Conservation (phyloP, 192 early-diverging fungal genomes). For the Geranomyces variabilis region DNA sequence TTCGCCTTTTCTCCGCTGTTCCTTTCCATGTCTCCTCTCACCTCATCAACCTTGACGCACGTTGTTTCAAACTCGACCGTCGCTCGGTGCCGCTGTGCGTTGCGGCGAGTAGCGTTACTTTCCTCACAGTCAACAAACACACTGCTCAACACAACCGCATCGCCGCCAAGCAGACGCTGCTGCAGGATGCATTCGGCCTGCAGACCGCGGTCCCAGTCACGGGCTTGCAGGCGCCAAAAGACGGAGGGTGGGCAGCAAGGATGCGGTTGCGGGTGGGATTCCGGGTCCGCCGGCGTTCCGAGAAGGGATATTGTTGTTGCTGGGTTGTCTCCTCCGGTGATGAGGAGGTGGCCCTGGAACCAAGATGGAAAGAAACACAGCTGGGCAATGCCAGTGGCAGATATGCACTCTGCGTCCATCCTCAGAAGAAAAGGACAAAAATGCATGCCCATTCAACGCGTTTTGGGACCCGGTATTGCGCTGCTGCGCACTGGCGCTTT, state of each 20-base stretch:
- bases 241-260: constrained; percentile 23
- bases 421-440: too few species aligned
- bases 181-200: constrained; percentile 20
- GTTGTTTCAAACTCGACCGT: constrained; percentile 24
- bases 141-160: constrained; percentile 7
- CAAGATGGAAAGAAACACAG: constrained; percentile 28
- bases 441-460: too few species aligned
- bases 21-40: background rate
- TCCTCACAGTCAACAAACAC: constrained; percentile 21
- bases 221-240: constrained; percentile 18
- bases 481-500: too few species aligned
- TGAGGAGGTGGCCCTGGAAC: constrained; percentile 30
- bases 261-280: constrained; percentile 20
- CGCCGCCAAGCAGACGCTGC: constrained; percentile 7
- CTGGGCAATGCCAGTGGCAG: constrained; percentile 26
- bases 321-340: background rate
- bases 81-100: background rate
- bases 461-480: too few species aligned
- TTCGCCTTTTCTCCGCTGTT: background rate
- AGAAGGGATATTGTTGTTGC: constrained; percentile 14
- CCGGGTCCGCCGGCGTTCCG: constrained; percentile 12
- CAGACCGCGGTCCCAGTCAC: constrained; percentile 14
- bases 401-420: too few species aligned
- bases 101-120: background rate
- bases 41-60: constrained; percentile 29